phyloP scores from a whole-genome alignment of 2,329 filamentous ascomycete genomes.

The Pestalotiopsis sp. region DNA sequence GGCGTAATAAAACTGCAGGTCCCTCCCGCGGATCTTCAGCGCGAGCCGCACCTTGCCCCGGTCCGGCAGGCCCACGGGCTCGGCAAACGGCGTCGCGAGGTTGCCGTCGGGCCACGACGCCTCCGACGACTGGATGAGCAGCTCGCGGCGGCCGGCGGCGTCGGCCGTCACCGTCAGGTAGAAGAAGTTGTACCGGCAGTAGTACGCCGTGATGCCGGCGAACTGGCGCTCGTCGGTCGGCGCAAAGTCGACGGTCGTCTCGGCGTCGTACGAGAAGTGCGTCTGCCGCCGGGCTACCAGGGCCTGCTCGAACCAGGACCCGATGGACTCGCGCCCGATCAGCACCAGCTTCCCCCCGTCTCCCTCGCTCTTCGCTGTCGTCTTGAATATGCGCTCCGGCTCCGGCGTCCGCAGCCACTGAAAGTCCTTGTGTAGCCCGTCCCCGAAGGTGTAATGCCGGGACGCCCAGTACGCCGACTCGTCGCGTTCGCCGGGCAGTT shows the following conservation, averaged over 20 bases:
- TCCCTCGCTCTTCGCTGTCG: slow-evolving; percentile 15
- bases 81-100: slow-evolving; percentile 41
- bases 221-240: slow-evolving; percentile 61
- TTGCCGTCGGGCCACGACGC: slow-evolving; percentile 53
- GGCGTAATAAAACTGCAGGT: slow-evolving; percentile 58
- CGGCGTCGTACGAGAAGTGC: slow-evolving; percentile 62
- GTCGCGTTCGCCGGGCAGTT: slow-evolving; percentile 48
- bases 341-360: slow-evolving; percentile 42
- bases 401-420: slow-evolving; percentile 60
- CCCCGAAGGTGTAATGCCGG: slow-evolving; percentile 45
- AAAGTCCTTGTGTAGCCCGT: slow-evolving; percentile 50
- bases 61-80: slow-evolving; percentile 49
- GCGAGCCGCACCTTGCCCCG: slow-evolving; percentile 55
- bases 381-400: slow-evolving; percentile 50
- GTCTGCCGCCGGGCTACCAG: slow-evolving; percentile 55
- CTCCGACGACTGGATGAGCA: slow-evolving; percentile 58
- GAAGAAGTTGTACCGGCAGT: slow-evolving; percentile 66
- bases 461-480: slow-evolving; percentile 51
- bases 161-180: slow-evolving; percentile 61
- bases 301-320: slow-evolving; percentile 60
- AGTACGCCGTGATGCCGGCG: slow-evolving; percentile 62
- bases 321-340: slow-evolving; percentile 51
- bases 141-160: slow-evolving; percentile 55
- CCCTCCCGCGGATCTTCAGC: slow-evolving; percentile 48
- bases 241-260: slow-evolving; percentile 53